Evolutionary conservation across 1,284 basidiomycete species (phyloP).

Genomic region (Trametes sp.): DNA sequence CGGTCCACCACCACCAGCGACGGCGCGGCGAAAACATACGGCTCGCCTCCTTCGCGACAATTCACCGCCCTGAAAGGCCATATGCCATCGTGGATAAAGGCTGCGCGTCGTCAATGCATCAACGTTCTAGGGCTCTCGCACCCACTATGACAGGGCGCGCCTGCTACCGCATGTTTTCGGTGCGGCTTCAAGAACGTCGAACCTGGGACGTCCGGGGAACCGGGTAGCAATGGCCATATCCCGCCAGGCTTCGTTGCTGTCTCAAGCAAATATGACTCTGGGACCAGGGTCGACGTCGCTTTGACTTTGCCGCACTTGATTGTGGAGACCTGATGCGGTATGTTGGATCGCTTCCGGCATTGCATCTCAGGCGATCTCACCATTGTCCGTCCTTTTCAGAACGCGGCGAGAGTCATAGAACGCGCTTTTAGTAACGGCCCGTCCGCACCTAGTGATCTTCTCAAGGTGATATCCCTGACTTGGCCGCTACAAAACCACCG

Average conservation of each 20-base stretch:
- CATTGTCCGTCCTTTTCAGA: slow-evolving; percentile 34
- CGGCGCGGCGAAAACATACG: slow-evolving; percentile 14
- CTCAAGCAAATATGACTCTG: slow-evolving; percentile 23
- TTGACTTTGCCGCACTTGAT: slow-evolving; percentile 21
- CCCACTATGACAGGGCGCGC: slow-evolving; percentile 28
- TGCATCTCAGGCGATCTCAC: slow-evolving; percentile 29
- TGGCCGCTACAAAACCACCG: slow-evolving; percentile 30
- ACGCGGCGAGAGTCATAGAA: slow-evolving; percentile 29
- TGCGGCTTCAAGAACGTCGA: slow-evolving; percentile 31
- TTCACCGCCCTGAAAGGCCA: slow-evolving; percentile 9
- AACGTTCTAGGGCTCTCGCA: slow-evolving; percentile 31
- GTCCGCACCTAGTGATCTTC: slow-evolving; percentile 19
- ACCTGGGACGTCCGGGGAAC: slow-evolving; percentile 24
- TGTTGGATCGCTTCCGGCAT: slow-evolving; percentile 28
- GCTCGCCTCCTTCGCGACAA: not conserved
- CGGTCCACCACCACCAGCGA: not conserved
- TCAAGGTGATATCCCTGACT: slow-evolving; percentile 21
- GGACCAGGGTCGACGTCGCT: slow-evolving; percentile 14
- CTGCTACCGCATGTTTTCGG: slow-evolving; percentile 33
- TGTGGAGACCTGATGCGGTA: slow-evolving; percentile 26
- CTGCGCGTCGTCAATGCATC: slow-evolving; percentile 18
- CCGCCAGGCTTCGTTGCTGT: slow-evolving; percentile 13
- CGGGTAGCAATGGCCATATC: slow-evolving; percentile 28
- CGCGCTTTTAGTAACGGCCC: slow-evolving; percentile 28
- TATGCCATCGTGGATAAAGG: slow-evolving; percentile 12